Conservation (phyloP, 192 early-diverging fungal species). For the Dimargaris xerosporica region DNA sequence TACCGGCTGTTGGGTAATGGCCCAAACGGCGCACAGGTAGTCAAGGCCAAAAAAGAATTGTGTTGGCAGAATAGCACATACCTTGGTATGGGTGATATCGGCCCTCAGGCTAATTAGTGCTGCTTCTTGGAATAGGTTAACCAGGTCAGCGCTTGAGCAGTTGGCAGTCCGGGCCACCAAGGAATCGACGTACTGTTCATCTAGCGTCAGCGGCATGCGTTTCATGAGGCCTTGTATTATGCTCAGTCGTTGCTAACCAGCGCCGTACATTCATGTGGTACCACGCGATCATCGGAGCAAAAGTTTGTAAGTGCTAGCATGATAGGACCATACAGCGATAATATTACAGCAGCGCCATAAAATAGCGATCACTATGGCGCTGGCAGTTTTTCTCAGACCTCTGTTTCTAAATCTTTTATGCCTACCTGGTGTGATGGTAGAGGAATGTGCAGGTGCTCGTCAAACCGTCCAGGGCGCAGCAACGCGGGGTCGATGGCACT, state of each 20-base stretch:
- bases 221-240: conserved; percentile 28
- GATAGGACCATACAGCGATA: too few species aligned
- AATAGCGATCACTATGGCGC: too few species aligned
- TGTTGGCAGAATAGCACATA: background rate
- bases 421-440: conserved; percentile 19
- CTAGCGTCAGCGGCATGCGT: conserved; percentile 33
- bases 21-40: background rate
- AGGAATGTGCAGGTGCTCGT: conserved; percentile 42
- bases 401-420: too few species aligned
- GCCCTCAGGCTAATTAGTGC: background rate
- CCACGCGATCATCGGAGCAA: too few species aligned
- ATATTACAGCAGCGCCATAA: too few species aligned
- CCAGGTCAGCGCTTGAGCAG: background rate
- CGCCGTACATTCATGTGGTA: background rate
- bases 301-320: too few species aligned
- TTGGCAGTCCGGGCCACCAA: conserved; percentile 29
- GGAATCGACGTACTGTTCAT: conserved; percentile 19
- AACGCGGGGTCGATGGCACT: conserved; percentile 50
- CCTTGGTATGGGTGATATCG: background rate
- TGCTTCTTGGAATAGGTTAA: background rate
- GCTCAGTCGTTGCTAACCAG: conserved; percentile 26
- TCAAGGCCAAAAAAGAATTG: background rate
- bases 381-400: too few species aligned
- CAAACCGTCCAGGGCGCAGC: conserved; percentile 56
- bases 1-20: background rate